Evolutionary conservation across 495 filamentous ascomycete species (phyloP).

Genomic region (Trypethelium eluteriae): DNA sequence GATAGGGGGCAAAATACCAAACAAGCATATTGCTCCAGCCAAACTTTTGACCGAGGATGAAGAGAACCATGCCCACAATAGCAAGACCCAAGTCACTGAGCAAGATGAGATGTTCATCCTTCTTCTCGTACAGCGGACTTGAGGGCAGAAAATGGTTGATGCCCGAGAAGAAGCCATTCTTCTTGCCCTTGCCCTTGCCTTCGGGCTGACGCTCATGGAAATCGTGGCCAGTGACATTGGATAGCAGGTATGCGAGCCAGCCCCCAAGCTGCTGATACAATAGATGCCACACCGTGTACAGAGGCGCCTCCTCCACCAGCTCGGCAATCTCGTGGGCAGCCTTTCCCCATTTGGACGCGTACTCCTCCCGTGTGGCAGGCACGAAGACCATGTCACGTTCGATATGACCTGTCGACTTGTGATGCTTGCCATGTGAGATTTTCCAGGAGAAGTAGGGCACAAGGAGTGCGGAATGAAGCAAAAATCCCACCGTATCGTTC

Average conservation of each 20-base stretch:
- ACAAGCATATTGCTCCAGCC: slow-evolving; percentile 80
- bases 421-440: slow-evolving; percentile 65
- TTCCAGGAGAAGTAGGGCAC: slow-evolving; percentile 74
- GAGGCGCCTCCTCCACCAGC: slow-evolving; percentile 88
- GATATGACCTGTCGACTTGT: slow-evolving; percentile 89
- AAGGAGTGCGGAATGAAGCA: slow-evolving; percentile 56
- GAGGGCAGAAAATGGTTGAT: slow-evolving; percentile 91
- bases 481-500: slow-evolving; percentile 62
- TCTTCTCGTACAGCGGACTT: slow-evolving; percentile 85
- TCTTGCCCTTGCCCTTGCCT: slow-evolving; percentile 67
- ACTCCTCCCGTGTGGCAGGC: slow-evolving; percentile 72
- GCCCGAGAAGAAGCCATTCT: slow-evolving; percentile 63
- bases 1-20: slow-evolving; percentile 90
- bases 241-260: slow-evolving; percentile 78
- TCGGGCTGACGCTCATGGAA: slow-evolving; percentile 71
- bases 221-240: slow-evolving; percentile 93
- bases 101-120: slow-evolving; percentile 62
- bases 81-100: slow-evolving; percentile 59
- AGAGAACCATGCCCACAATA: slow-evolving; percentile 30
- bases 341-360: slow-evolving; percentile 60
- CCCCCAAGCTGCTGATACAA: slow-evolving; percentile 80
- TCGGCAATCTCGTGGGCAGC: slow-evolving; percentile 73
- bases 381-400: slow-evolving; percentile 98
- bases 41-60: slow-evolving; percentile 50
- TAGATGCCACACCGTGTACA: slow-evolving; percentile 64